Conservation (phyloP, 805 yeast genomes). For the Starmerella kuoi region DNA sequence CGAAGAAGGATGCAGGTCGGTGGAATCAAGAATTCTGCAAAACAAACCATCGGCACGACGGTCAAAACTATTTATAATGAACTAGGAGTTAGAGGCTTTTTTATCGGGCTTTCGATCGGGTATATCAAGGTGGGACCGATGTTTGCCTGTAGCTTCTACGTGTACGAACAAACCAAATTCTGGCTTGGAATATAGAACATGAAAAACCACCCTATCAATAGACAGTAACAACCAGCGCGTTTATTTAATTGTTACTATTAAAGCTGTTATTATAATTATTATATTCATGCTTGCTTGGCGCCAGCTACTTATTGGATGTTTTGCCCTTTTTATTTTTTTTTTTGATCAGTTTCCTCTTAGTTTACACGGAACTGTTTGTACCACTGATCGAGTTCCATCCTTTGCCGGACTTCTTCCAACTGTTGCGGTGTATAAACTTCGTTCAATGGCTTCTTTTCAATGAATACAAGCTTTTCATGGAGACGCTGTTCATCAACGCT, state of each 20-base stretch:
- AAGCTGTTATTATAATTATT: no score
- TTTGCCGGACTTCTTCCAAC: slow-evolving; percentile 39
- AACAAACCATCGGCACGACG: slow-evolving; percentile 16
- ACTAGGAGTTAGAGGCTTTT: slow-evolving; percentile 76
- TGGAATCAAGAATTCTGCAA: slow-evolving; percentile 29
- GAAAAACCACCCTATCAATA: no score
- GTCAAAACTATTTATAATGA: slow-evolving; percentile 52
- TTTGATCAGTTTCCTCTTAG: background rate
- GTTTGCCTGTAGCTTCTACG: slow-evolving; percentile 93
- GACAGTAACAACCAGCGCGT: no score
- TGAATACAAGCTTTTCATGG: slow-evolving; percentile 67
- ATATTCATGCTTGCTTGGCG: no score
- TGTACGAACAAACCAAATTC: slow-evolving; percentile 75
- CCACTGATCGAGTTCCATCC: slow-evolving; percentile 65
- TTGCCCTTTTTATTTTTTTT: background rate
- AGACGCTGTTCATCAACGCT: slow-evolving; percentile 73
- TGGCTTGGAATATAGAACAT: slow-evolving; percentile 49
- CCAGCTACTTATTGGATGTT: no score
- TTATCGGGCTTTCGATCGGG: slow-evolving; percentile 90
- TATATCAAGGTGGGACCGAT: slow-evolving; percentile 90
- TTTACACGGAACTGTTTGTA: slow-evolving; percentile 45
- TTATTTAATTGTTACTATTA: no score
- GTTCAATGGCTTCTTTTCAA: slow-evolving; percentile 48
- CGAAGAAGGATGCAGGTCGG: slow-evolving; percentile 90
- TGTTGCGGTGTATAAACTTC: slow-evolving; percentile 56